These are phyloP conservation scores for Agaricales sp. DNA, from an alignment of 1,284 basidiomycete genomes.

Conservation along the genomic window DNA sequence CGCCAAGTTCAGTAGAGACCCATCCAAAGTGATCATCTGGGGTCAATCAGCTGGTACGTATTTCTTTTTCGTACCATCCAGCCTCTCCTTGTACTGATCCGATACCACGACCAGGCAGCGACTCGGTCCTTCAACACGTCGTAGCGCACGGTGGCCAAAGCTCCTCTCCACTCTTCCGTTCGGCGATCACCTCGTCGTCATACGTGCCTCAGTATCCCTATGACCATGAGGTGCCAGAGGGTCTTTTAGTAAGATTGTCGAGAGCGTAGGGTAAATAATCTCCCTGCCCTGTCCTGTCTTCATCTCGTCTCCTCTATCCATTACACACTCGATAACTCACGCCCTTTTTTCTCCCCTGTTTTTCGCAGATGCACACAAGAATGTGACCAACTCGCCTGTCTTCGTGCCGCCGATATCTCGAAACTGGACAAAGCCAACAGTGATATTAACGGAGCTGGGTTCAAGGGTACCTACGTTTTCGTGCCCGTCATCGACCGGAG, in stretches of 20 bases:
- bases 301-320: too few species aligned
- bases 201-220: conserved; percentile 35
- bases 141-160: too few species aligned
- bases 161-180: too few species aligned
- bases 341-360: not conserved
- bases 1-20: conserved; percentile 18
- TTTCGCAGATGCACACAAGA: conserved; percentile 27
- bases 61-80: conserved; percentile 5
- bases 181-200: too few species aligned
- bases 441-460: conserved; percentile 22
- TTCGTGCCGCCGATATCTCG: too few species aligned
- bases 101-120: conserved; percentile 15
- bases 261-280: not conserved
- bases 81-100: not conserved
- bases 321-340: conserved; percentile 17
- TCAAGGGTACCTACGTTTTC: too few species aligned
- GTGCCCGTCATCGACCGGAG: conserved; percentile 35
- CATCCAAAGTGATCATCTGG: conserved; percentile 16
- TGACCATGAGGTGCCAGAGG: too few species aligned
- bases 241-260: not conserved
- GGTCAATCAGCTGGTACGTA: too few species aligned
- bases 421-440: conserved; percentile 24
- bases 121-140: conserved; percentile 22
- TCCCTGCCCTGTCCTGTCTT: not conserved
- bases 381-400: conserved; percentile 23